Base-by-base conservation (phyloP, 164 flowering plant genomes). In the Magnolia sinica region DNA sequence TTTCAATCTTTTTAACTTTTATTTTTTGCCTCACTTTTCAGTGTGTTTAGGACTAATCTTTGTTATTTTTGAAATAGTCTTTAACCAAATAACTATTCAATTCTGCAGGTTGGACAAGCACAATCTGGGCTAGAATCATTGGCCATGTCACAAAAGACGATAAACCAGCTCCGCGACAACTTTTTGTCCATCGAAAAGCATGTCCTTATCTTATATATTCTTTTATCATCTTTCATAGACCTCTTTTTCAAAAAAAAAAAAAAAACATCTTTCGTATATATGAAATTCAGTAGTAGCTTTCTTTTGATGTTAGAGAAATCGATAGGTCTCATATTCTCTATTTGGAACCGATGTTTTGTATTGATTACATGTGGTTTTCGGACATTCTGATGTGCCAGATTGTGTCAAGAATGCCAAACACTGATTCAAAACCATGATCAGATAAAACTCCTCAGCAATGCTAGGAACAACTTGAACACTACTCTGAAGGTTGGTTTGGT, bases 381-480 rank as follows among this genome's bases (percentile, higher is more conserved):
- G 61, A 11, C 7, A 24, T 73, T 75, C 70, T 76, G 80, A 20
- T 82, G 55, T 64, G 73, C 79, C 88, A 96, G 98, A 86, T 82
- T 92, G 50, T 96, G 99, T 79, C 93, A 86, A 82, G 99, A 96
- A 77, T 96, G 99, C 79, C 98, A 96, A 77, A 96, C 88, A 18
- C 86, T 96, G 71, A 94, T 96, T 76, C 98, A 96, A 66, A 96
- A 96, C 79, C 98, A 96, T 82, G 98, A 96, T 85, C 94, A 92
- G 73, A 96, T 96, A 83, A 96, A 96, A 91, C 91, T 96, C 50
- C 96, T 96, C 67, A 96, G 99, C 89, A 96, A 92, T 88, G 92
- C 89, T 14, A 87, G 99, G 87, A 96, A 96, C 81, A 96, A 96
- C 82, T 84, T 92, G 71, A 91, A 89, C 83, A 94, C 90, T 58